Conservation (phyloP, 1,284 basidiomycete species). For the Pulchroboletus neoregius region DNA sequence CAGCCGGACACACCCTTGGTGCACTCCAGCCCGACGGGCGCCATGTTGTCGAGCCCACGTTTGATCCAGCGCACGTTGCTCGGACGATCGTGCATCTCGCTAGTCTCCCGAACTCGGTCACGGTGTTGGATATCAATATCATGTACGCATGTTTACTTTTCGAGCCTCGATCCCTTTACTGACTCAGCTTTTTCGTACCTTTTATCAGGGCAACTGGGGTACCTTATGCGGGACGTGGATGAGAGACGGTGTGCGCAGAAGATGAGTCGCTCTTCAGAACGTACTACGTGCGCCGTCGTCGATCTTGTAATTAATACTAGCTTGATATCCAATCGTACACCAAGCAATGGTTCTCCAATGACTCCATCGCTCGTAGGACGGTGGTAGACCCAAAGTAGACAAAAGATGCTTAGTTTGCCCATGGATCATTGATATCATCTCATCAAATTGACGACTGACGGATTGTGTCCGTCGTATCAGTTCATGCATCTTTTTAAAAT, state of each 20-base stretch:
- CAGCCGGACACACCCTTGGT: conserved; percentile 43
- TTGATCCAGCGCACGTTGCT: conserved; percentile 69
- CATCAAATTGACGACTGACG: too few species aligned
- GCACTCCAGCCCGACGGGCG: conserved; percentile 68
- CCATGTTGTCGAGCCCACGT: conserved; percentile 55
- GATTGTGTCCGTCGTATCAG: too few species aligned
- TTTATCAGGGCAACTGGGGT: conserved; percentile 49
- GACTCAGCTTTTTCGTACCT: background rate
- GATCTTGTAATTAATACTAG: background rate
- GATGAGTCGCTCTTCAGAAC: background rate
- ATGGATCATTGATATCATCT: too few species aligned
- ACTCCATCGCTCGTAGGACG: too few species aligned
- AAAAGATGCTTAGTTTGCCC: too few species aligned
- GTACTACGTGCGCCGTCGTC: background rate
- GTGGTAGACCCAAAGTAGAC: too few species aligned
- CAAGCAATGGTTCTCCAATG: too few species aligned
- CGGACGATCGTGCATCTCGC: conserved; percentile 69
- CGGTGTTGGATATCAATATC: conserved; percentile 68
- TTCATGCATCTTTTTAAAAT: too few species aligned
- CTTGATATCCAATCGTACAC: too few species aligned
- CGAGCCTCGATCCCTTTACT: background rate
- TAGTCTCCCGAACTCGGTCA: conserved; percentile 60
- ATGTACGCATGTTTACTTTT: conserved; percentile 49
- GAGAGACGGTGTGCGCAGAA: background rate
- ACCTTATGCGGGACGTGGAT: conserved; percentile 64